Evolutionary conservation across 106 monocot species (phyloP).

Genomic region (Allium sativum): DNA sequence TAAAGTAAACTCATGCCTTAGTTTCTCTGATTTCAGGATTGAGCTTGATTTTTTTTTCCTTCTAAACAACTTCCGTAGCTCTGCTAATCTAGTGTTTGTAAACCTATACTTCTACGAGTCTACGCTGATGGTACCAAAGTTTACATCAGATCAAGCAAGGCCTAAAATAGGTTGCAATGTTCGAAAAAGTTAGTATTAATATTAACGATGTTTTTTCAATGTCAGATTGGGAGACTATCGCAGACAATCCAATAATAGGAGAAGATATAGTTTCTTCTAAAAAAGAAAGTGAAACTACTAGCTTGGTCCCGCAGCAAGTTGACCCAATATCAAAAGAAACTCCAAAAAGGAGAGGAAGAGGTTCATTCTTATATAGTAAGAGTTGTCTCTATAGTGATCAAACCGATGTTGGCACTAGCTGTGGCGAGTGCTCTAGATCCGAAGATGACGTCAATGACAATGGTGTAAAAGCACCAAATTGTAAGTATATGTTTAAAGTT

Average conservation of each 20-base stretch:
- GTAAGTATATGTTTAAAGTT: conserved; percentile 6
- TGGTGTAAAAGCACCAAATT: neutral
- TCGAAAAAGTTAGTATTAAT: neutral
- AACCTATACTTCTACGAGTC: neutral
- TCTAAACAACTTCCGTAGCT: neutral
- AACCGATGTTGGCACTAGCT: conserved; percentile 7
- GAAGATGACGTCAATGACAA: conserved; percentile 15
- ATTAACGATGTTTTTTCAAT: neutral
- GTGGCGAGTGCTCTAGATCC: conserved; percentile 2
- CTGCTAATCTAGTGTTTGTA: neutral
- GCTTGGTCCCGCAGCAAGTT: neutral
- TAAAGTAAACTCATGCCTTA: too few species aligned
- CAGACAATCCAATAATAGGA: conserved; percentile 10
- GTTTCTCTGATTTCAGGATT: neutral
- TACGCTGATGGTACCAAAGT: neutral
- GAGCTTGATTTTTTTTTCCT: neutral
- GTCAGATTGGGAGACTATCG: conserved; percentile 54
- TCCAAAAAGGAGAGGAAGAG: conserved; percentile 30
- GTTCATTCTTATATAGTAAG: conserved; percentile 33
- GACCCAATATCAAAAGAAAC: neutral
- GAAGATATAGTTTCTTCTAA: conserved; percentile 7
- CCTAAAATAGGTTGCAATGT: neutral
- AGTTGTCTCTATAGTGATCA: conserved; percentile 50
- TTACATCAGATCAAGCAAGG: neutral
- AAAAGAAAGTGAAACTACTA: neutral